phyloP scores from a whole-genome alignment of 1,284 basidiomycete species.

The Grifola frondosa region DNA sequence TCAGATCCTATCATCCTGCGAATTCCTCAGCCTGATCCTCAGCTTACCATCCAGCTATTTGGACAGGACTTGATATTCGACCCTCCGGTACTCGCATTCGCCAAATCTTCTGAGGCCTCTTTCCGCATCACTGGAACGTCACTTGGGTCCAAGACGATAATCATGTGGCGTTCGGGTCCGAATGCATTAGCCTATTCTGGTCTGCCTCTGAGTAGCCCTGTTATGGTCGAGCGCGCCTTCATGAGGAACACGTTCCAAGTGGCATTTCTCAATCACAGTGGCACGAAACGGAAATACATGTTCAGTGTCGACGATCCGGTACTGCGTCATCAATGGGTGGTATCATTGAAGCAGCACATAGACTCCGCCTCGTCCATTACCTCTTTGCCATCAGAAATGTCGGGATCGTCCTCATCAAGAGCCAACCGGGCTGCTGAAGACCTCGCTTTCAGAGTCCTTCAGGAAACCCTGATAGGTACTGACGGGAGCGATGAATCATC shows the following conservation, averaged over 20 bases:
- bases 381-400: conserved; percentile 33
- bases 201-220: conserved; percentile 71
- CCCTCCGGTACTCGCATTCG: conserved; percentile 77
- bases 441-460: conserved; percentile 77
- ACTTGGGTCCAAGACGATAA: conserved; percentile 79
- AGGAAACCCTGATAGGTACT: conserved; percentile 72
- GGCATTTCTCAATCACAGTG: conserved; percentile 73
- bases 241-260: conserved; percentile 94
- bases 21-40: conserved; percentile 77
- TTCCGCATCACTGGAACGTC: conserved; percentile 84
- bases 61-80: conserved; percentile 88
- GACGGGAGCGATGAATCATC: conserved; percentile 15
- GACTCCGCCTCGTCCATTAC: conserved; percentile 42
- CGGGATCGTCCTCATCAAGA: conserved; percentile 43
- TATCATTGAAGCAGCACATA: conserved; percentile 69
- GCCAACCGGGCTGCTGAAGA: conserved; percentile 62
- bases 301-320: conserved; percentile 84
- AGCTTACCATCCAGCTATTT: conserved; percentile 76
- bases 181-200: conserved; percentile 81
- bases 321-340: conserved; percentile 73
- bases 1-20: conserved; percentile 84
- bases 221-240: conserved; percentile 86
- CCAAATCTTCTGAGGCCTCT: conserved; percentile 72
- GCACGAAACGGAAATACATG: conserved; percentile 82
- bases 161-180: conserved; percentile 77